These are phyloP conservation scores for Darksidea phi DNA, from an alignment of 495 filamentous ascomycete species.

Conservation along the genomic window DNA sequence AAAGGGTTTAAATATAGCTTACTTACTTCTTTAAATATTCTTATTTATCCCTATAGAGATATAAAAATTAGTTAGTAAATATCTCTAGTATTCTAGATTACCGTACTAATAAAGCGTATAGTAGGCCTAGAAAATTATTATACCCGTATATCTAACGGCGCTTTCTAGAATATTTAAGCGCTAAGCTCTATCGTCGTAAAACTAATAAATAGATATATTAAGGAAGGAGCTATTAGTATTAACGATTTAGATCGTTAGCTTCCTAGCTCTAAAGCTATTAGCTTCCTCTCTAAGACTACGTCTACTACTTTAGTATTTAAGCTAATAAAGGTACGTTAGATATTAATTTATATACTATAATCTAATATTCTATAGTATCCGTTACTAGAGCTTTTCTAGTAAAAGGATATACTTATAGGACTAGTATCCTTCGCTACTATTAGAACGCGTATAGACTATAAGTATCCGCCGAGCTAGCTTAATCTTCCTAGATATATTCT, in stretches of 20 bases:
- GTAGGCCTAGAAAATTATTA: slow-evolving; percentile 14
- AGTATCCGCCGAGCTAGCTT: slow-evolving; percentile 15
- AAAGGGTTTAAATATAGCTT: slow-evolving; percentile 11
- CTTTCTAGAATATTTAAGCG: too few species aligned
- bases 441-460: slow-evolving; percentile 11
- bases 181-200: too few species aligned
- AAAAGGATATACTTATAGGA: slow-evolving; percentile 12
- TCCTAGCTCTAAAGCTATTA: slow-evolving; percentile 12
- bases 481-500: slow-evolving; percentile 13
- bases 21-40: slow-evolving; percentile 9
- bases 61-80: slow-evolving; percentile 15
- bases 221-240: not conserved
- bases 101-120: slow-evolving; percentile 15
- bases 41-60: slow-evolving; percentile 8
- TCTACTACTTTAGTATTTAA: slow-evolving; percentile 13
- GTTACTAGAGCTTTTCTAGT: slow-evolving; percentile 7
- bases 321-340: slow-evolving; percentile 12
- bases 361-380: slow-evolving; percentile 15
- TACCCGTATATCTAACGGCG: not conserved
- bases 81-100: slow-evolving; percentile 8
- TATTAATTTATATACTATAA: slow-evolving; percentile 12
- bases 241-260: slow-evolving; percentile 9
- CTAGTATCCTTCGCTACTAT: slow-evolving; percentile 10
- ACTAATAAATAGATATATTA: too few species aligned
- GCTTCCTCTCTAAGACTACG: slow-evolving; percentile 18